Evolutionary conservation across 1,139 yeast genomes (phyloP).

Genomic region (Komagataea norvegica): DNA sequence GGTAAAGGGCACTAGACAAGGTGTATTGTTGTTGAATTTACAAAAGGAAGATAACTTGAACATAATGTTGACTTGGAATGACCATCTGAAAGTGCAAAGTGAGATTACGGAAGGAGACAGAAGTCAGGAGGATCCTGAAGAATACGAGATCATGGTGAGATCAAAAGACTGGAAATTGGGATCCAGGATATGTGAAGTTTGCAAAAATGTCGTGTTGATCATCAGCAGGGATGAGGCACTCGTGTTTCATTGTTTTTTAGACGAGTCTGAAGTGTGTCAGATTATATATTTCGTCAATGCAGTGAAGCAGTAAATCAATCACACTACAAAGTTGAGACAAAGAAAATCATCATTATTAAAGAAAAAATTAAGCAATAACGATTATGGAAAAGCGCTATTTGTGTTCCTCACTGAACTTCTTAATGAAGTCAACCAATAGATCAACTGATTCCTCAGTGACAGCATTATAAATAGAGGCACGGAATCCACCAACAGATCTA

Average conservation of each 20-base stretch:
- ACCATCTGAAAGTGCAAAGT: conserved; percentile 29
- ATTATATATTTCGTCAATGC: conserved; percentile 49
- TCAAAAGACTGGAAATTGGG: conserved; percentile 57
- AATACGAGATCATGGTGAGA: conserved; percentile 40
- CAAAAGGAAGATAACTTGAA: conserved; percentile 48
- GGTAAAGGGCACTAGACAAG: conserved; percentile 30
- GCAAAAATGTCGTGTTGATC: conserved; percentile 48
- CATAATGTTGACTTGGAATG: conserved; percentile 57
- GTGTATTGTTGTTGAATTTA: conserved; percentile 43
- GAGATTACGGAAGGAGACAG: conserved; percentile 5
- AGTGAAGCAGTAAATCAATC: conserved; percentile 18
- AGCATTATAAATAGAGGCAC: conserved; percentile 91
- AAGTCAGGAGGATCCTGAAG: conserved; percentile 23
- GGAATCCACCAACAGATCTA: conserved; percentile 94
- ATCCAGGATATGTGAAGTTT: conserved; percentile 46
- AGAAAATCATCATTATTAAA: neutral
- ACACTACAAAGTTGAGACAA: neutral
- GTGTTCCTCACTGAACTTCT: conserved; percentile 51
- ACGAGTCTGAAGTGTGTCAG: conserved; percentile 52
- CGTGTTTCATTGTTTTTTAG: conserved; percentile 52
- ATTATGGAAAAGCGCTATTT: too few relatives aligned
- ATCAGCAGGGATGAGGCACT: conserved; percentile 46
- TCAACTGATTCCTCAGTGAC: conserved; percentile 63
- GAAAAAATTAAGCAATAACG: too few relatives aligned
- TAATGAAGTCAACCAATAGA: conserved; percentile 25